These are phyloP conservation scores for Alternaria sp. DNA, from an alignment of 2,329 filamentous ascomycete genomes.

Conservation along the genomic window DNA sequence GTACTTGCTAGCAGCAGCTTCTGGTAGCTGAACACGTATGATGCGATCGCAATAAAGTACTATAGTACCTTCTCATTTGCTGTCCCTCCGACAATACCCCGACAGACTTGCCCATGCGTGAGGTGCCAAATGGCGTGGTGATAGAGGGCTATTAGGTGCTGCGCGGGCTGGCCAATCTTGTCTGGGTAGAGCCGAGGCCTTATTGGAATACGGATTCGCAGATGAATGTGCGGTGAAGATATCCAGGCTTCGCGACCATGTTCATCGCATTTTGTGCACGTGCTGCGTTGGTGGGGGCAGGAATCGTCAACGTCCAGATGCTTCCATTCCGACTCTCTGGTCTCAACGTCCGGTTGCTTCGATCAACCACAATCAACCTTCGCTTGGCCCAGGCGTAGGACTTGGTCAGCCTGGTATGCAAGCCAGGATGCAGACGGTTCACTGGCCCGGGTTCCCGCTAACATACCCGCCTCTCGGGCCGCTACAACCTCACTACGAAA, in stretches of 20 bases:
- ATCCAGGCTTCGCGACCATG: conserved; percentile 1
- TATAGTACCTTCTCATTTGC: conserved; percentile 24
- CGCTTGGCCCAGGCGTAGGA: conserved; percentile 30
- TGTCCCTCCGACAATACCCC: conserved; percentile 18
- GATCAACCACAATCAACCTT: conserved; percentile 29
- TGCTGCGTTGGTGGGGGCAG: conserved; percentile 3
- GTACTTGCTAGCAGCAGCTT: not conserved
- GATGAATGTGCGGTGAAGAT: conserved; percentile 7
- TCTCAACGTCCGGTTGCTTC: conserved; percentile 1
- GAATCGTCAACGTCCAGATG: conserved; percentile 11
- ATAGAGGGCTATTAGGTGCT: conserved; percentile 15
- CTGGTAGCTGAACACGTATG: conserved; percentile 12
- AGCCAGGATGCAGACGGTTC: conserved; percentile 28
- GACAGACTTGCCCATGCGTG: conserved; percentile 25
- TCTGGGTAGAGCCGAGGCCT: not conserved
- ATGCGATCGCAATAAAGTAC: conserved; percentile 26
- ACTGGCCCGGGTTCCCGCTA: conserved; percentile 43
- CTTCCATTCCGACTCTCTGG: conserved; percentile 15
- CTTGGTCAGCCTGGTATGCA: conserved; percentile 36
- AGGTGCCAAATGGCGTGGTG: conserved; percentile 17
- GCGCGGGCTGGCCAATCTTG: not conserved
- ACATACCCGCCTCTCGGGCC: conserved; percentile 41
- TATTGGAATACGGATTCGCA: not conserved
- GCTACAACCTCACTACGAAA: conserved; percentile 38
- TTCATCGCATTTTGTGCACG: not conserved